Percentiles rank a stretch among this genome's conserved stretches.
These are phyloP conservation scores for Cavenderia fasciculata DNA, from an alignment of 78 protist species.

Conservation along the genomic window DNA sequence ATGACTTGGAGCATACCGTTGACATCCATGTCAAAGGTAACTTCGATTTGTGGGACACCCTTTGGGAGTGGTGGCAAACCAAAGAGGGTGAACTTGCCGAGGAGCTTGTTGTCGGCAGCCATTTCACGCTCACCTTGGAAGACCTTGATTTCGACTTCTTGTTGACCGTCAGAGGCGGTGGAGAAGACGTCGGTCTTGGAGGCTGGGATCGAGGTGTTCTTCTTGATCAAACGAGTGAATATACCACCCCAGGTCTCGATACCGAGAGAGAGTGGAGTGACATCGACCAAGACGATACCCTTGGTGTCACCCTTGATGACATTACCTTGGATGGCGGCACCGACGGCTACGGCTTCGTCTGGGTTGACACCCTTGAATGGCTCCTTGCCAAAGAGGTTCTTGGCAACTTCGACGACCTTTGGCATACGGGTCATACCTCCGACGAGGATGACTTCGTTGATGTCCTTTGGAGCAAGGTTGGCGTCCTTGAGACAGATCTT, in stretches of 20 bases:
- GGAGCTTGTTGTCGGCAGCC: constrained; percentile 97
- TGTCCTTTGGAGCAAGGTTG: constrained; percentile 80
- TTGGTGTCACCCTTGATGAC: constrained; percentile 93
- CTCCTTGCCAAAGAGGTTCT: constrained; percentile 87
- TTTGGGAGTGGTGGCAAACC: constrained; percentile 97
- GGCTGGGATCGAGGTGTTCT: constrained; percentile 97
- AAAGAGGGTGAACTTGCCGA: constrained; percentile 95
- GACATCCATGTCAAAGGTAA: constrained; percentile 81
- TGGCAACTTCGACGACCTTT: constrained; percentile 93
- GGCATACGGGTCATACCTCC: constrained; percentile 99
- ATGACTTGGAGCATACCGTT: constrained; percentile 84
- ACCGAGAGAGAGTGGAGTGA: constrained; percentile 91
- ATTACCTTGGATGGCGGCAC: constrained; percentile 99
- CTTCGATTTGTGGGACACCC: constrained; percentile 92
- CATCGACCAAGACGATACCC: constrained; percentile 85
- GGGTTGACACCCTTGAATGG: constrained; percentile 99
- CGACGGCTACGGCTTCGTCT: constrained; percentile 99
- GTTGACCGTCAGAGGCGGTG: constrained; percentile 99
- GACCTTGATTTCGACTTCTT: constrained; percentile 98
- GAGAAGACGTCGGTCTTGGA: constrained; percentile 96
- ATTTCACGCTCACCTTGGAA: constrained; percentile 99
- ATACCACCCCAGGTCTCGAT: constrained; percentile 89
- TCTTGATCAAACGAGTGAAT: constrained; percentile 93
- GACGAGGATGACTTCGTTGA: constrained; percentile 98
- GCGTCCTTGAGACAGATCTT: constrained; percentile 96